Evolutionary conservation across 768 basidiomycete species (phyloP), one percentile per base, ranked within the genome.

Genomic region (Russula sp.): DNA sequence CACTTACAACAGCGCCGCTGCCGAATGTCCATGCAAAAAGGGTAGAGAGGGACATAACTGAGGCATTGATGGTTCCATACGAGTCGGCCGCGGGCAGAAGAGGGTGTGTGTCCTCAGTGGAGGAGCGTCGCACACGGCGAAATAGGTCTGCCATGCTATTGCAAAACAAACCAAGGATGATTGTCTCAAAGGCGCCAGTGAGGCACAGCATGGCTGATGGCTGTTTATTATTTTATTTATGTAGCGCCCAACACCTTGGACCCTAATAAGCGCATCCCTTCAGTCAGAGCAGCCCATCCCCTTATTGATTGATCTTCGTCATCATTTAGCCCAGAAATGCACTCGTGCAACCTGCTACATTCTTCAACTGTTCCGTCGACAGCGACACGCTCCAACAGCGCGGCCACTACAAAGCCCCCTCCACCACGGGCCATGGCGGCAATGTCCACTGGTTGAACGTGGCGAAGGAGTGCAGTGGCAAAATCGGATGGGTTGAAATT

Each of bases 361-460:
- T 65, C 59, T 34, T 57, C 64, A 11, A 54, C 26, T 36, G 64
- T 51, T 26, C 64, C 64, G 11, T 32, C 46, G 20, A 32, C 50
- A 22, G 13, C 24, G 26, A 89, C 73, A 30, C 86, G 80, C 68
- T 86, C 85, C 71, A 87, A 82, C 34, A 92, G 76, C 72, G 88
- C 90, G 0, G 86, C 85, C 2, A 93, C 79, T 18, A 94, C 82
- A 69, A 93, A 94, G 5, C 85, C 80, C 0, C 92, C 92, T 57
- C 84, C 82, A 18, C 81, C 76, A 9, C 75, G 76, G 59, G 85
- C 86, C 78, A 92, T 85, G 22, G 77, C 78, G 6, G 84, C 67
- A 2, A 80, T 78, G 24, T 75, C 75, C 13, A 85, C 82, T 70
- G 77, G 71, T 13, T 84, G 85, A 0, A 89, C 82, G 4, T 75